phyloP scores from a whole-genome alignment of 2,329 filamentous ascomycete species.

The Botrytis pseudocinerea region DNA sequence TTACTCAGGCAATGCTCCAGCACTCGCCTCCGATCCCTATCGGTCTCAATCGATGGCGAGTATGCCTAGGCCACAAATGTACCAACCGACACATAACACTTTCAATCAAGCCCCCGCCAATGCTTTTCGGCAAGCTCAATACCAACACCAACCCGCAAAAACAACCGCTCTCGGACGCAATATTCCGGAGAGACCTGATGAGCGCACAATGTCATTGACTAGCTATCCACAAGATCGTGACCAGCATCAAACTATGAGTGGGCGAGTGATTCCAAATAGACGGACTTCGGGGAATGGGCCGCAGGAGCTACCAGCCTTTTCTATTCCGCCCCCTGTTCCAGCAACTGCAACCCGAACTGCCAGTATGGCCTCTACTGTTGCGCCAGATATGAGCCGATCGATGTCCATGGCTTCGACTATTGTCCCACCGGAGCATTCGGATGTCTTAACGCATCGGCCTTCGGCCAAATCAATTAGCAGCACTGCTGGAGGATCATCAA shows the following conservation, averaged over 20 bases:
- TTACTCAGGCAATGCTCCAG: conserved; percentile 62
- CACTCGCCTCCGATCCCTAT: conserved; percentile 81
- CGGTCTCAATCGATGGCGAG: conserved; percentile 91
- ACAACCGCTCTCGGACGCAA: conserved; percentile 90
- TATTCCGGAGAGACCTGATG: conserved; percentile 88
- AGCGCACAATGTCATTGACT: conserved; percentile 95
- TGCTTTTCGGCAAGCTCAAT: conserved; percentile 76
- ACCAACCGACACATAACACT: conserved; percentile 61
- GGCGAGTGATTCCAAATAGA: conserved; percentile 82
- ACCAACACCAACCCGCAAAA: conserved; percentile 64
- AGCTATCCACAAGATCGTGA: conserved; percentile 75
- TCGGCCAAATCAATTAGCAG: conserved; percentile 49
- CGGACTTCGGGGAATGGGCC: conserved; percentile 44
- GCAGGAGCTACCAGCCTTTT: conserved; percentile 36
- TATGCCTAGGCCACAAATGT: conserved; percentile 70
- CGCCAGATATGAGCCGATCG: conserved; percentile 57
- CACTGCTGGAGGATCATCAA: conserved; percentile 31
- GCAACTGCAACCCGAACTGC: conserved; percentile 58
- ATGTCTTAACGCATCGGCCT: conserved; percentile 52
- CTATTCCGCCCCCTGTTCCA: conserved; percentile 40
- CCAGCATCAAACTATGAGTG: conserved; percentile 89
- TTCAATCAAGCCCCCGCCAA: conserved; percentile 70
- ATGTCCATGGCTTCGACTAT: conserved; percentile 94
- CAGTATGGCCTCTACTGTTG: conserved; percentile 54
- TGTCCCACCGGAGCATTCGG: conserved; percentile 59